A percentile compares a stretch with the other conserved stretches of the same genome.
Conservation (phyloP, 768 basidiomycete genomes). For the Kwoniella mangroviensis region DNA sequence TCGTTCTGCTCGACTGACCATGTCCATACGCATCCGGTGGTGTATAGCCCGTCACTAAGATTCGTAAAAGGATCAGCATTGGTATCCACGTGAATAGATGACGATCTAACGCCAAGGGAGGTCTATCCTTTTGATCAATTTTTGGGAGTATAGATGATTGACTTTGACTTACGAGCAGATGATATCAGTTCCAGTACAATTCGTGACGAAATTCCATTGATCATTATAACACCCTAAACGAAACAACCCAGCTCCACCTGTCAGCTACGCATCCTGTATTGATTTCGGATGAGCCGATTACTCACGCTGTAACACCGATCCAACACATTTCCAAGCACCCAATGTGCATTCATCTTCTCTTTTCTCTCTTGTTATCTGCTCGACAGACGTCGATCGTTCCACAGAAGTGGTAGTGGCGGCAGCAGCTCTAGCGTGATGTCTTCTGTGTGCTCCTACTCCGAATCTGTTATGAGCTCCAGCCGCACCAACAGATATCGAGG, state of each 20-base stretch:
- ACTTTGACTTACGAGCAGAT: slow-evolving; percentile 25
- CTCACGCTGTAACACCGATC: slow-evolving; percentile 28
- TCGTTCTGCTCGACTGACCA: slow-evolving; percentile 20
- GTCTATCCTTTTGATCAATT: background rate
- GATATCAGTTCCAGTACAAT: slow-evolving; percentile 26
- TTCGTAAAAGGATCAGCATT: slow-evolving; percentile 1
- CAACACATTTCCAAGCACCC: slow-evolving; percentile 27
- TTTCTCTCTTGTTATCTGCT: background rate
- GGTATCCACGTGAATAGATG: background rate
- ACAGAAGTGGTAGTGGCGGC: slow-evolving; percentile 11
- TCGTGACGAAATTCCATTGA: slow-evolving; percentile 24
- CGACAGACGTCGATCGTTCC: background rate
- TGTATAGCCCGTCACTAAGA: slow-evolving; percentile 20
- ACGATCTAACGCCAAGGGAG: background rate
- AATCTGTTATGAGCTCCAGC: slow-evolving; percentile 20
- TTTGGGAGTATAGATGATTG: background rate
- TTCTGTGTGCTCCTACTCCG: slow-evolving; percentile 7
- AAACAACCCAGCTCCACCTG: background rate
- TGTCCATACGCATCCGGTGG: slow-evolving; percentile 26
- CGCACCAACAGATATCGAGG: slow-evolving; percentile 9
- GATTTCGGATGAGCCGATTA: background rate
- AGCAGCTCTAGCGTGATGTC: slow-evolving; percentile 26
- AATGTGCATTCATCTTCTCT: slow-evolving; percentile 19
- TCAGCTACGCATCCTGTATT: background rate
- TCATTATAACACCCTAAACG: slow-evolving; percentile 21